phyloP scores from a whole-genome alignment of 768 basidiomycete species.

The Lactifluus piperatus region DNA sequence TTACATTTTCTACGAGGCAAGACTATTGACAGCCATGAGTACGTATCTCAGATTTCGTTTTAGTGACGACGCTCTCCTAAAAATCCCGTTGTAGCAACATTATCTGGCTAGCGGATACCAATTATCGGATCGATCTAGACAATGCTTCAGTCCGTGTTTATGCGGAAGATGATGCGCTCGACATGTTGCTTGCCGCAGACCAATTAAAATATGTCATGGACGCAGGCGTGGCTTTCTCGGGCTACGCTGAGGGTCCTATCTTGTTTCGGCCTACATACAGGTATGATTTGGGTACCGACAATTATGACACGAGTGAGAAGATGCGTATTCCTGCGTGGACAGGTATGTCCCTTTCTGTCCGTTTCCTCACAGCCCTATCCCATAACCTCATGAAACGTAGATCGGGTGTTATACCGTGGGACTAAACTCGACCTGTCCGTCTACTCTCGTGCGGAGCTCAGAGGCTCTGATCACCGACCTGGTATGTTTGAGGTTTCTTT shows the following conservation, averaged over 20 bases:
- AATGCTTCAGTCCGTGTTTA: slow-evolving; percentile 72
- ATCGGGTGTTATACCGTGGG: slow-evolving; percentile 88
- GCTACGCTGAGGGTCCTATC: slow-evolving; percentile 84
- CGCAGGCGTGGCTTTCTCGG: slow-evolving; percentile 61
- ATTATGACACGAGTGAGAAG: slow-evolving; percentile 95
- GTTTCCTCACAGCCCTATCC: slow-evolving; percentile 14
- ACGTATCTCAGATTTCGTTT: slow-evolving; percentile 26
- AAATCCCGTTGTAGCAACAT: slow-evolving; percentile 55
- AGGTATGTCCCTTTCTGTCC: slow-evolving; percentile 39
- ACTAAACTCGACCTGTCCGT: slow-evolving; percentile 56
- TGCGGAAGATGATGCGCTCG: slow-evolving; percentile 56
- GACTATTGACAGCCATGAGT: slow-evolving; percentile 87
- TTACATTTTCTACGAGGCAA: slow-evolving; percentile 87
- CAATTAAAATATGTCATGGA: slow-evolving; percentile 80
- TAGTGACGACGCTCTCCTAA: background rate
- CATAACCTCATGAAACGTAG: slow-evolving; percentile 32
- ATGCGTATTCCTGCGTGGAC: slow-evolving; percentile 97
- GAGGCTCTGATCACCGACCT: slow-evolving; percentile 93
- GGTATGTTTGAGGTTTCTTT: slow-evolving; percentile 35
- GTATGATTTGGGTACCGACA: slow-evolving; percentile 73
- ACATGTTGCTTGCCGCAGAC: slow-evolving; percentile 69
- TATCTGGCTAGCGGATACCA: slow-evolving; percentile 91
- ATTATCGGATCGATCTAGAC: slow-evolving; percentile 86
- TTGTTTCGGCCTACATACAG: slow-evolving; percentile 95
- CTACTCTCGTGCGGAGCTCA: slow-evolving; percentile 80